Conservation (phyloP, 106 monocot species). For the Platanthera zijinensis region DNA sequence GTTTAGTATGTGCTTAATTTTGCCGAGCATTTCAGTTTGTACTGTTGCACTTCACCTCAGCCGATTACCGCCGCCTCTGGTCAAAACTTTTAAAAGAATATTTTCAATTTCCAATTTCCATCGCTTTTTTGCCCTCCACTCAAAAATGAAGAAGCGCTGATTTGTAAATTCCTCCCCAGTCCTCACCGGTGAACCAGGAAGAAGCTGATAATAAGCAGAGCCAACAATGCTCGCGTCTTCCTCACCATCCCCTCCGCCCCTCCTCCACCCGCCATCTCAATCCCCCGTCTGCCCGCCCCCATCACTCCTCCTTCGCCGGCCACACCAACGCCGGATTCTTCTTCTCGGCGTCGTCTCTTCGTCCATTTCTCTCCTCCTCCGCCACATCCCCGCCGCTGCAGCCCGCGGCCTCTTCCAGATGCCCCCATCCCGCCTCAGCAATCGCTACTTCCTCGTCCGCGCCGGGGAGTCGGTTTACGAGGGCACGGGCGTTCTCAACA, state of each 20-base stretch:
- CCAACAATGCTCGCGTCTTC: not conserved
- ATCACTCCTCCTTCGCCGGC: not conserved
- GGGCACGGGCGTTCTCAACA: conserved; percentile 39
- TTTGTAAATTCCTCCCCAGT: too few relatives aligned
- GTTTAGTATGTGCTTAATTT: too few relatives aligned
- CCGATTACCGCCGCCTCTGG: too few relatives aligned
- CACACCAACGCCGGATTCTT: conserved; percentile 2
- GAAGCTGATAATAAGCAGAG: too few relatives aligned
- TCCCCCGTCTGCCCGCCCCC: not conserved
- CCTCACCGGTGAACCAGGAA: too few relatives aligned
- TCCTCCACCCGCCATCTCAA: conserved; percentile 6
- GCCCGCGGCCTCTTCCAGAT: conserved; percentile 47
- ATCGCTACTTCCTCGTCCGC: conserved; percentile 76
- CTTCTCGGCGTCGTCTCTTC: conserved; percentile 8
- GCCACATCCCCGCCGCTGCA: conserved; percentile 6
- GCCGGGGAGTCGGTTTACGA: conserved; percentile 88
- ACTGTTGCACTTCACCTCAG: too few relatives aligned
- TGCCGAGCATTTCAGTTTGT: too few relatives aligned
- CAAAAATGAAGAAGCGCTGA: too few relatives aligned
- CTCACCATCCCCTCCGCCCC: not conserved
- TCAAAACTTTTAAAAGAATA: too few relatives aligned
- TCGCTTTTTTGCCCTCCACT: too few relatives aligned
- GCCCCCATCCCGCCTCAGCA: conserved; percentile 29
- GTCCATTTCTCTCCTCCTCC: conserved; percentile 9
- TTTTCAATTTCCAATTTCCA: too few relatives aligned